Percentiles rank a stretch among this genome's conserved stretches.
phyloP scores from a whole-genome alignment of 2,329 filamentous ascomycete species.

The Achaetomium macrosporum region DNA sequence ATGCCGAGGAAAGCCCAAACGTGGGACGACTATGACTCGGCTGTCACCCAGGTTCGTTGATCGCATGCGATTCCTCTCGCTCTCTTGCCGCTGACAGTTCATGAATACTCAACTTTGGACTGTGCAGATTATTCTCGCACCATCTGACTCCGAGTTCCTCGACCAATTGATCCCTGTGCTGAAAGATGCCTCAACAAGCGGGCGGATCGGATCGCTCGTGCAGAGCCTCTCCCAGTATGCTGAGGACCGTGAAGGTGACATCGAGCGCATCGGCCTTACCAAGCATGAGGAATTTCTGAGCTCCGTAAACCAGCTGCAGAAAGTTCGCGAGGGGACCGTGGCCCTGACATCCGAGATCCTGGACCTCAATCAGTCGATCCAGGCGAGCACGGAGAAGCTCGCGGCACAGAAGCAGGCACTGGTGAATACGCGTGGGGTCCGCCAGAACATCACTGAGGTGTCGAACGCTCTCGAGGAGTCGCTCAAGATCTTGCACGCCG shows the following conservation, averaged over 20 bases:
- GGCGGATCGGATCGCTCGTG: slow-evolving; percentile 66
- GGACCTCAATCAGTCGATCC: slow-evolving; percentile 88
- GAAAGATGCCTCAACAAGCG: slow-evolving; percentile 77
- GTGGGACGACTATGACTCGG: slow-evolving; percentile 43
- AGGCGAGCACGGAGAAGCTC: slow-evolving; percentile 87
- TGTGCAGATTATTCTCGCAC: slow-evolving; percentile 78
- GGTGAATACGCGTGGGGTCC: slow-evolving; percentile 84
- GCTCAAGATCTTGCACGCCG: slow-evolving; percentile 81
- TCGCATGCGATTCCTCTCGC: not conserved
- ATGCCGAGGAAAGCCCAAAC: slow-evolving; percentile 43
- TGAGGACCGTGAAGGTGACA: slow-evolving; percentile 80
- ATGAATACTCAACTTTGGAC: no score
- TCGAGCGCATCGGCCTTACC: slow-evolving; percentile 88
- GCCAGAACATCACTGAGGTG: slow-evolving; percentile 93
- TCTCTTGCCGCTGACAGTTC: not conserved
- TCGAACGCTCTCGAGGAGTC: slow-evolving; percentile 85
- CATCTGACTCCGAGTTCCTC: slow-evolving; percentile 87
- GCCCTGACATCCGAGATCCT: slow-evolving; percentile 85
- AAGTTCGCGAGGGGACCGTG: slow-evolving; percentile 85
- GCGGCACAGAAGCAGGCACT: slow-evolving; percentile 91
- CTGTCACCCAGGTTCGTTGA: slow-evolving; percentile 39
- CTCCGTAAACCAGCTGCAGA: slow-evolving; percentile 90
- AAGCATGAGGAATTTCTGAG: slow-evolving; percentile 96
- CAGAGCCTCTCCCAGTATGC: slow-evolving; percentile 77
- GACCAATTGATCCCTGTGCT: slow-evolving; percentile 93